Percentiles rank a stretch among this genome's conserved stretches.
These are phyloP conservation scores for Eimeria mitis DNA, from an alignment of 169 alveolate species.

Conservation along the genomic window DNA sequence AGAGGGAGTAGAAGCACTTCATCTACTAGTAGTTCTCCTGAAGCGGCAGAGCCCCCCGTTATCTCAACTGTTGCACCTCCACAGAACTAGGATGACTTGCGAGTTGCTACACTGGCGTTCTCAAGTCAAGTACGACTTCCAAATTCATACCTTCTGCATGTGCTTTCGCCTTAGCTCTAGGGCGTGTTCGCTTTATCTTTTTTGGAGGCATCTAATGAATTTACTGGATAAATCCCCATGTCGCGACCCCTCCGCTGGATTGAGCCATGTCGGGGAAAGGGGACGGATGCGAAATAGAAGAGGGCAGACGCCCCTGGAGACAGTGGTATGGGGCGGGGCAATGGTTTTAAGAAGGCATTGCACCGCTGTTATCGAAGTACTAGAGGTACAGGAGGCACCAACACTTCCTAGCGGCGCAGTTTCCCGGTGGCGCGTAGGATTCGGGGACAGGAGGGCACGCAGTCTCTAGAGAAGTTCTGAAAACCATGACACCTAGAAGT, in stretches of 20 bases:
- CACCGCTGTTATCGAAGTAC: background rate
- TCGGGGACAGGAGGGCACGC: conserved; percentile 2
- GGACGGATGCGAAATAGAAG: background rate
- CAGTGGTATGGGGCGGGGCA: background rate
- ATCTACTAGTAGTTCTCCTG: background rate
- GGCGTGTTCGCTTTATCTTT: background rate
- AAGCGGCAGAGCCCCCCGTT: background rate
- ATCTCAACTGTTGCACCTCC: background rate
- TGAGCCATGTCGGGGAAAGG: background rate
- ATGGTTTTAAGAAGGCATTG: background rate
- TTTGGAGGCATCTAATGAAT: background rate
- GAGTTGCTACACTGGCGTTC: no score
- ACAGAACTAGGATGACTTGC: no score
- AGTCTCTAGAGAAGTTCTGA: background rate
- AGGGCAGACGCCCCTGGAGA: background rate
- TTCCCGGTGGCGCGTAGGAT: background rate
- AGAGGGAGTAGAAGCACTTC: background rate
- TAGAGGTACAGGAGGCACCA: background rate
- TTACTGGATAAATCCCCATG: background rate
- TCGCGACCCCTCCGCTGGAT: background rate
- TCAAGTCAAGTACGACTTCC: no score
- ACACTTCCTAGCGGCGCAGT: background rate
- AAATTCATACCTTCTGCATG: conserved; percentile 25
- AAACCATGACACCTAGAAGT: background rate
- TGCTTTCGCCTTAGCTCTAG: background rate